phyloP scores from a whole-genome alignment of 495 filamentous ascomycete species.

The Monascus purpureus region DNA sequence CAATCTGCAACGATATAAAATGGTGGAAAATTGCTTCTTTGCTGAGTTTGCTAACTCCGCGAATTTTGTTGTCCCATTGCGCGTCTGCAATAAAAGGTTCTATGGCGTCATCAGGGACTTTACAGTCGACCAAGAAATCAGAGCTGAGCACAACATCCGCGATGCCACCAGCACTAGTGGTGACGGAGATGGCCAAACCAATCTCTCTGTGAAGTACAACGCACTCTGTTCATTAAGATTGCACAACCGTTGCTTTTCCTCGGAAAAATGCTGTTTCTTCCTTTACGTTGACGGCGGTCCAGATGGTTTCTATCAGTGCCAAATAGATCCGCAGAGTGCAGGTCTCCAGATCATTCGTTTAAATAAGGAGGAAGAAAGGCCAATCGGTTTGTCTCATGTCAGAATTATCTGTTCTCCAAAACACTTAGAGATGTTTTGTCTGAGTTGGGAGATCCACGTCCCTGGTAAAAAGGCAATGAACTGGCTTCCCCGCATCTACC shows the following conservation, averaged over 20 bases:
- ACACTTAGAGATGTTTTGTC: slow-evolving; percentile 13
- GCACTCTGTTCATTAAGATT: slow-evolving; percentile 19
- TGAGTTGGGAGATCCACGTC: slow-evolving; percentile 15
- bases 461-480: slow-evolving; percentile 2
- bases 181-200: background rate
- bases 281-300: slow-evolving; percentile 23
- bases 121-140: slow-evolving; percentile 18
- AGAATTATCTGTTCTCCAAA: slow-evolving; percentile 13
- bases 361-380: background rate
- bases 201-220: slow-evolving; percentile 10
- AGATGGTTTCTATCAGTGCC: slow-evolving; percentile 12
- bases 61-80: slow-evolving; percentile 17
- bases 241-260: slow-evolving; percentile 18
- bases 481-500: slow-evolving; percentile 18
- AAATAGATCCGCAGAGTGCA: slow-evolving; percentile 6
- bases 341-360: slow-evolving; percentile 12
- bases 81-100: slow-evolving; percentile 12
- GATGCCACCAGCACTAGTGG: background rate
- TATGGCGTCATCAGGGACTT: slow-evolving; percentile 21
- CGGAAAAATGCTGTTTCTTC: slow-evolving; percentile 18
- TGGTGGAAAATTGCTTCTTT: slow-evolving; percentile 21
- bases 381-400: slow-evolving; percentile 11
- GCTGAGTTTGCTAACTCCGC: slow-evolving; percentile 15
- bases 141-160: slow-evolving; percentile 2
- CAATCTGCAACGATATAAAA: slow-evolving; percentile 11